These are phyloP conservation scores for Solanum dulcamara DNA, from an alignment of 257 asterid genomes.

Conservation along the genomic window DNA sequence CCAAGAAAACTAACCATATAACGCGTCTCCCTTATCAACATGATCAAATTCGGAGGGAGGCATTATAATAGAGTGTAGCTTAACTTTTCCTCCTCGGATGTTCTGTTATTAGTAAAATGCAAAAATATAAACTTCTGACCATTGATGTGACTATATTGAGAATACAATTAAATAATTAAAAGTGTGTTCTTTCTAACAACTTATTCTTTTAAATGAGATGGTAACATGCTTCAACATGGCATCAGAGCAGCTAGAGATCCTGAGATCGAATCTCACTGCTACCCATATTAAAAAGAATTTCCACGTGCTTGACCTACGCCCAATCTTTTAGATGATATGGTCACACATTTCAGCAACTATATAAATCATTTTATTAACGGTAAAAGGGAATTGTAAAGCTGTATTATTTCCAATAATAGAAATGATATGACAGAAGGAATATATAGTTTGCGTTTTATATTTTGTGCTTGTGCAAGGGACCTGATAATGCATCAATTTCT, in stretches of 20 bases:
- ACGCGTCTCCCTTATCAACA: slow-evolving; percentile 76
- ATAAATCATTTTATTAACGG: neutral
- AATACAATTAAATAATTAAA: too few relatives aligned
- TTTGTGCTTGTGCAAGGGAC: slow-evolving; percentile 7
- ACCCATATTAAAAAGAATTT: too few relatives aligned
- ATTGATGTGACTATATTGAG: neutral
- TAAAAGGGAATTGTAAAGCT: too few relatives aligned
- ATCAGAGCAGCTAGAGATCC: too few relatives aligned
- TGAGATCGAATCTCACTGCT: too few relatives aligned
- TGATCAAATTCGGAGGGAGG: slow-evolving; percentile 63
- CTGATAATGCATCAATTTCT: slow-evolving; percentile 83
- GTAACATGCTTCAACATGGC: too few relatives aligned
- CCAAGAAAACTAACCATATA: slow-evolving; percentile 37
- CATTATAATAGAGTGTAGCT: slow-evolving; percentile 26
- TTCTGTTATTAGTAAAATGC: slow-evolving; percentile 27
- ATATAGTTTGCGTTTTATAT: neutral
- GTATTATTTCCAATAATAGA: neutral
- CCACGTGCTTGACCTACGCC: too few relatives aligned
- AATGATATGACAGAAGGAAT: neutral
- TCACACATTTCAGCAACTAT: too few relatives aligned
- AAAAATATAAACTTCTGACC: neutral
- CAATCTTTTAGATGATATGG: too few relatives aligned
- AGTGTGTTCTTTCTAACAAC: too few relatives aligned
- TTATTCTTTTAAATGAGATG: too few relatives aligned
- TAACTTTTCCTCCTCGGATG: slow-evolving; percentile 80